phyloP scores from a whole-genome alignment of 306 rosid genomes.

The barrel medic (Medicago truncatula) region DNA sequence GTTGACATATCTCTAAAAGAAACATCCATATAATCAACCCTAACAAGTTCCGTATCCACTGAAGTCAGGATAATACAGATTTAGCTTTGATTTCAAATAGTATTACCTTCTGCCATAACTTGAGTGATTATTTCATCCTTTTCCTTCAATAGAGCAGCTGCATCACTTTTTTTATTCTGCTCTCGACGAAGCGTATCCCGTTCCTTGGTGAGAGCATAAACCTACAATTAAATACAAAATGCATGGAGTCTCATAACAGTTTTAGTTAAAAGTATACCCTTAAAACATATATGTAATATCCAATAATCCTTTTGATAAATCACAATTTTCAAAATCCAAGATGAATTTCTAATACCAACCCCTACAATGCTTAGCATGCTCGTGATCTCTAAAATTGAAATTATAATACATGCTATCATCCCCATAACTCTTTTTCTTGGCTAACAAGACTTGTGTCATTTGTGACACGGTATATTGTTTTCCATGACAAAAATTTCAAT shows the following conservation, averaged over 20 bases:
- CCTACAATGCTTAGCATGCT: slow-evolving; percentile 38
- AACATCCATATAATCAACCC: slow-evolving; percentile 24
- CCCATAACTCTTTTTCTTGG: neutral
- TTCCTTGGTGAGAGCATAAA: slow-evolving; percentile 96
- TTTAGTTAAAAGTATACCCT: slow-evolving; percentile 34
- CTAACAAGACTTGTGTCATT: slow-evolving; percentile 11
- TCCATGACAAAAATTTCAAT: slow-evolving; percentile 12
- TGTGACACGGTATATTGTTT: slow-evolving; percentile 17
- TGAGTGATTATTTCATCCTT: slow-evolving; percentile 98
- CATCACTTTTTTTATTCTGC: slow-evolving; percentile 95
- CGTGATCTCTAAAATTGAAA: slow-evolving; percentile 14
- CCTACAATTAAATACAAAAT: slow-evolving; percentile 56
- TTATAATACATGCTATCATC: neutral
- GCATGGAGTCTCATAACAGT: slow-evolving; percentile 23
- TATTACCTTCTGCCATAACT: slow-evolving; percentile 98
- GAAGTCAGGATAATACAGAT: slow-evolving; percentile 29
- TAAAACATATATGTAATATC: slow-evolving; percentile 22
- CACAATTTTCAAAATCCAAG: slow-evolving; percentile 28
- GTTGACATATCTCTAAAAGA: slow-evolving; percentile 37
- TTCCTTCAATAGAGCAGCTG: slow-evolving; percentile 97
- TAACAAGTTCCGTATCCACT: slow-evolving; percentile 5
- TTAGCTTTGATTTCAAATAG: slow-evolving; percentile 26
- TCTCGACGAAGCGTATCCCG: slow-evolving; percentile 96
- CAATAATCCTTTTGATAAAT: slow-evolving; percentile 34
- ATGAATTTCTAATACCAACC: slow-evolving; percentile 30